Conservation (phyloP, 345 rosid species). For the Combretum micranthum region DNA sequence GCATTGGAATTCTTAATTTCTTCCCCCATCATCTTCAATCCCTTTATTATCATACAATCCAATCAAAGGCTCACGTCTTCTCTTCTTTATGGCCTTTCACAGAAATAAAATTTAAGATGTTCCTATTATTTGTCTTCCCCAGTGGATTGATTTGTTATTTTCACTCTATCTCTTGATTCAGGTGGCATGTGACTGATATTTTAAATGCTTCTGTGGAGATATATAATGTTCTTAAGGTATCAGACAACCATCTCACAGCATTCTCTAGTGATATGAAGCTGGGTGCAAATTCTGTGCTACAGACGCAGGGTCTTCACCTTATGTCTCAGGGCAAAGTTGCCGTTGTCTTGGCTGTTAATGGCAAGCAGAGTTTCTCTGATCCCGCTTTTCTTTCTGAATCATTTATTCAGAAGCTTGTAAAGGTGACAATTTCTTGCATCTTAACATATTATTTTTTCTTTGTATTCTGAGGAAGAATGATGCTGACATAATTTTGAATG, state of each 20-base stretch:
- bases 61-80: too few species aligned
- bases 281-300: constrained; percentile 28
- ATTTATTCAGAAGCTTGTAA: constrained; percentile 30
- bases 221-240: constrained; percentile 35
- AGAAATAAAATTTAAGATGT: too few species aligned
- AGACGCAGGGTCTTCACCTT: constrained; percentile 44
- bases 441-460: constrained; percentile 1
- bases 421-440: constrained; percentile 33
- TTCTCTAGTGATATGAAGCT: constrained; percentile 30
- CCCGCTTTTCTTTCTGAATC: constrained; percentile 11
- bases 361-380: constrained; percentile 16
- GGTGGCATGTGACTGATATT: constrained; percentile 4
- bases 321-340: constrained; percentile 59
- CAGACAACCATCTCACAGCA: constrained; percentile 29
- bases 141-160: background rate
- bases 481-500: too few species aligned
- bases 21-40: too few species aligned
- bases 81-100: too few species aligned
- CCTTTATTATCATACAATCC: too few species aligned
- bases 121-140: constrained; percentile 1
- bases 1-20: too few species aligned
- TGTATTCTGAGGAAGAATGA: too few species aligned
- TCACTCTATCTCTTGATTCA: background rate
- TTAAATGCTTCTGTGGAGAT: constrained; percentile 19
- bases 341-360: constrained; percentile 40